Evolutionary conservation across 2,329 filamentous ascomycete genomes (phyloP).

Genomic region (Gnomoniopsis sp.): DNA sequence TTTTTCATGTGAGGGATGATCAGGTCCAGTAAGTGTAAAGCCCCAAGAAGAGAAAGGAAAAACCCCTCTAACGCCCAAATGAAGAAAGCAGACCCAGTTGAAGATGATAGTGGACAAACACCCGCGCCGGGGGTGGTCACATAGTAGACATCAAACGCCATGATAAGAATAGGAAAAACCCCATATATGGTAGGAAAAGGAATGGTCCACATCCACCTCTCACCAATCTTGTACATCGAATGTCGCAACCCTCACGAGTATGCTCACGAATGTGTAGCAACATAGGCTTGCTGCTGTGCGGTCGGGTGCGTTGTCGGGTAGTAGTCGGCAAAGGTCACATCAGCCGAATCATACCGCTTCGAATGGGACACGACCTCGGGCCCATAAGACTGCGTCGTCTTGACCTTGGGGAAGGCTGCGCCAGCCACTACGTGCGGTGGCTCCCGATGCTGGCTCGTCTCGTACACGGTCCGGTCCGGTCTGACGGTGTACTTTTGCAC

Average conservation of each 20-base stretch:
- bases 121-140: neutral
- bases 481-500: slow-evolving; percentile 4
- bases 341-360: slow-evolving; percentile 21
- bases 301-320: no score
- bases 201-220: neutral
- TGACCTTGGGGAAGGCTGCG: slow-evolving; percentile 19
- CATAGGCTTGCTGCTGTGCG: neutral
- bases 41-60: neutral
- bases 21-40: slow-evolving; percentile 17
- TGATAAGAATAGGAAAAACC: neutral
- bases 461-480: slow-evolving; percentile 7
- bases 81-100: neutral
- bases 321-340: slow-evolving; percentile 15
- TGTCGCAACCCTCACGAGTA: neutral
- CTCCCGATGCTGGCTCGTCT: slow-evolving; percentile 7
- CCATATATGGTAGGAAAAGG: slow-evolving; percentile 11
- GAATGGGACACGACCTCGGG: slow-evolving; percentile 19
- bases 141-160: neutral
- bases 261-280: neutral
- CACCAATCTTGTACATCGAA: slow-evolving; percentile 4
- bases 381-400: slow-evolving; percentile 14
- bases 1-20: slow-evolving; percentile 19
- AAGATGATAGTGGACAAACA: neutral
- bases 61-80: slow-evolving; percentile 5
- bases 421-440: slow-evolving; percentile 3